phyloP scores from a whole-genome alignment of 1,284 basidiomycete genomes.

The Puccinia coronata region DNA sequence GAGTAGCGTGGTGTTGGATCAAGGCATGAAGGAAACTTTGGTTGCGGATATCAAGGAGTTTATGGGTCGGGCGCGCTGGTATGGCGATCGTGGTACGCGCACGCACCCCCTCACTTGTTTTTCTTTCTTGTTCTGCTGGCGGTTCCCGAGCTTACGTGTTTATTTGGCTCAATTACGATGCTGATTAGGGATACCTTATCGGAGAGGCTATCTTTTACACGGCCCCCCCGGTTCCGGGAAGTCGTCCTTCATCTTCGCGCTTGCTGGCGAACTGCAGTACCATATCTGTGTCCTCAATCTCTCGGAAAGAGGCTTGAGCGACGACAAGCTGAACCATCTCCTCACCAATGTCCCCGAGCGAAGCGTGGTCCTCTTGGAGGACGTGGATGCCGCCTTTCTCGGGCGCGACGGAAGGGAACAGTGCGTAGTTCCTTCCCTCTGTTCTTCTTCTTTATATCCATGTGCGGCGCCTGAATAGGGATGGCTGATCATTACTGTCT shows the following conservation, averaged over 20 bases:
- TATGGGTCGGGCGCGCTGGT: conserved; percentile 83
- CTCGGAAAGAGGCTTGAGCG: conserved; percentile 91
- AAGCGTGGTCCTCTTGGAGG: conserved; percentile 90
- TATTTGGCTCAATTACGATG: conserved; percentile 34
- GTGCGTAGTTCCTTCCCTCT: conserved; percentile 68
- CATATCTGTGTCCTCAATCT: conserved; percentile 96
- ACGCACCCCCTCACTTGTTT: conserved; percentile 1
- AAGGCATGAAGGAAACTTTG: conserved; percentile 76
- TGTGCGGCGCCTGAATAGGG: background rate
- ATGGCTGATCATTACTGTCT: background rate
- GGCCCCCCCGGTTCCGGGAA: conserved; percentile 98
- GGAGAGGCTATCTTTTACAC: conserved; percentile 89
- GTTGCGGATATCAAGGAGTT: conserved; percentile 80
- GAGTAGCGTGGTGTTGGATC: conserved; percentile 83
- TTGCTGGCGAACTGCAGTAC: conserved; percentile 87
- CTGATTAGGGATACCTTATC: conserved; percentile 86
- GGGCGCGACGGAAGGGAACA: conserved; percentile 75
- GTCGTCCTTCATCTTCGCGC: conserved; percentile 95
- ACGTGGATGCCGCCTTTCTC: conserved; percentile 97
- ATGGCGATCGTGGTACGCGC: conserved; percentile 82
- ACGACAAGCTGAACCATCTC: conserved; percentile 94
- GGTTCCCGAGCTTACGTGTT: too few species aligned
- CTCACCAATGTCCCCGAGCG: conserved; percentile 90
- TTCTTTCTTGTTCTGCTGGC: conserved; percentile 41
- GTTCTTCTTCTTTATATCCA: background rate